Base-by-base conservation (phyloP, 176 grass and related monocot genomes). In the Carex pumila region DNA sequence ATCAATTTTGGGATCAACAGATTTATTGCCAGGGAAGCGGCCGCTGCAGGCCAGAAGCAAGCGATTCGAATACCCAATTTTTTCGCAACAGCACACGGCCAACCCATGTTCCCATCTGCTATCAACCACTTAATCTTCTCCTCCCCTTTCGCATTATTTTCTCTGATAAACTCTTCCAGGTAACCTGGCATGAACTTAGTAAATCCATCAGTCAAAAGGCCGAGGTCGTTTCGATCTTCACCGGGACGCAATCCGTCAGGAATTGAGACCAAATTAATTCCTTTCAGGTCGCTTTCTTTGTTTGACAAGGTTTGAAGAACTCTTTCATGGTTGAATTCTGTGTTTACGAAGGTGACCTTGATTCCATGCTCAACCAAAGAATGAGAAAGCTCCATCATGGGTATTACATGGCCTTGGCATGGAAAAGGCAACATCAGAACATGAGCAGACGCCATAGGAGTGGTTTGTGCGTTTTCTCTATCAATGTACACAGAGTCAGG, bases 331-430 rank as follows among this genome's bases (percentile, higher is more conserved):
- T 91, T 58, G 31, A 96, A 88, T 52, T 92, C 86, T 19, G 93
- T 95, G 88, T 95, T 95, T 72, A 92, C 43, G 64, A 95, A 92
- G 82, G 90, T 95, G 71, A 95, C 86, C 82, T 95, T 81, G 88
- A 94, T 89, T 18, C 90, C 93, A n/a, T 86, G 88, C 63, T 90
- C 86, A 18, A 87, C 90, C 2, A 94, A 91, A 65, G 81, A 63
- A 90, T 94, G 92, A 52, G 88, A 87, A 81, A 92, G 92, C 77
- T 92, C 92, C 92, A 94, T 92, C 34, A 94, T 19, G 36, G 92
- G 92, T 12, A 79, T 74, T 45, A 92, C 86, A 77, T 94, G 92
- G 75, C 90, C 92, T 87, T 94, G 92, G 68, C 79, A 87, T 14
- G 92, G 90, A 66, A 90, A 83, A 3, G 92, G 92, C 50, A 94